phyloP scores from a whole-genome alignment of 2,329 filamentous ascomycete species.

The Trichoderma koningii region DNA sequence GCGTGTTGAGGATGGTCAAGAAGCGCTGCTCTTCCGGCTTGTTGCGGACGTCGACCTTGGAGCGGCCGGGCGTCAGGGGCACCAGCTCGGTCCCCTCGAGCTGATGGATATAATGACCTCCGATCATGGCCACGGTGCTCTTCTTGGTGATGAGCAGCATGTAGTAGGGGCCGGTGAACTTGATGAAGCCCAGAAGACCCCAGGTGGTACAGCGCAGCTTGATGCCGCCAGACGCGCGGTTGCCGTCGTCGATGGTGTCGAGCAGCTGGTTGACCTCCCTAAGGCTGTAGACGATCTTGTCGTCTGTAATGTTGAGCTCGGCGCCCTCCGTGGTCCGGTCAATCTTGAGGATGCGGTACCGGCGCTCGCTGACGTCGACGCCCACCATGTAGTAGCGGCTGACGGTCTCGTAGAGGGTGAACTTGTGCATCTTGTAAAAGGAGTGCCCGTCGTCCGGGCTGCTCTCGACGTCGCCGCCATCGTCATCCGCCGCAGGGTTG shows the following conservation, averaged over 20 bases:
- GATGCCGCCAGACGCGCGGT: constrained; percentile 85
- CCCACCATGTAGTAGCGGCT: constrained; percentile 93
- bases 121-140: constrained; percentile 92
- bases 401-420: constrained; percentile 95
- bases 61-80: constrained; percentile 75
- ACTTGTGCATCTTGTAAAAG: constrained; percentile 82
- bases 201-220: constrained; percentile 88
- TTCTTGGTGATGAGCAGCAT: constrained; percentile 97
- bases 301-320: constrained; percentile 83
- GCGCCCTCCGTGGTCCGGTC: constrained; percentile 78
- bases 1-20: constrained; percentile 81
- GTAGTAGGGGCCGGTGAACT: constrained; percentile 94
- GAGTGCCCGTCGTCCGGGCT: constrained; percentile 35
- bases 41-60: constrained; percentile 75
- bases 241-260: constrained; percentile 92
- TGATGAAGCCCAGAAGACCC: constrained; percentile 92
- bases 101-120: constrained; percentile 94
- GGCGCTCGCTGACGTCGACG: constrained; percentile 82
- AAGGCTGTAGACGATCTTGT: constrained; percentile 91
- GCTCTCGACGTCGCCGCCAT: constrained; percentile 35
- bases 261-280: constrained; percentile 92
- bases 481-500: constrained; percentile 24
- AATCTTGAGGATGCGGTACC: constrained; percentile 91
- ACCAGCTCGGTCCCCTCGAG: constrained; percentile 92
- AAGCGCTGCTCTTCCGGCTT: constrained; percentile 82